Conservation (phyloP, 768 basidiomycete species). For the Gelatoporia subvermispora region DNA sequence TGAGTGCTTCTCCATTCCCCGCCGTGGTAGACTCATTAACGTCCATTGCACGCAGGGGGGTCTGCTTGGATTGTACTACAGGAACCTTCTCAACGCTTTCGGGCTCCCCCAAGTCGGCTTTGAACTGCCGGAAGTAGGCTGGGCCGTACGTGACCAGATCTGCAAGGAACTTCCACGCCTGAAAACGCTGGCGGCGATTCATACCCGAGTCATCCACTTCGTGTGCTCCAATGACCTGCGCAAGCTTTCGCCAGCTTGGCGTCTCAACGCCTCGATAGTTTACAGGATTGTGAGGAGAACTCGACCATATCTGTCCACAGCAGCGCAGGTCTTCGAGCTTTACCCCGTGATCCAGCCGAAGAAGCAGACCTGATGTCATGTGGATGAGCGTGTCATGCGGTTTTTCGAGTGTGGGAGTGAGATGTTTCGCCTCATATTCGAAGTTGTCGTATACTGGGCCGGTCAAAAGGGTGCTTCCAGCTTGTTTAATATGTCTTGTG, state of each 20-base stretch:
- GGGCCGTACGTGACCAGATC: slow-evolving; percentile 26
- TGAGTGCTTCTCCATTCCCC: slow-evolving; percentile 19
- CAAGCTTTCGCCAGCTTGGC: background rate
- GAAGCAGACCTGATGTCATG: slow-evolving; percentile 28
- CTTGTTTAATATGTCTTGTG: slow-evolving; percentile 4
- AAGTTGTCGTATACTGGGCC: slow-evolving; percentile 40
- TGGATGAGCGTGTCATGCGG: slow-evolving; percentile 23
- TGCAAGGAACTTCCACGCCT: slow-evolving; percentile 20
- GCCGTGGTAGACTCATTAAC: slow-evolving; percentile 12
- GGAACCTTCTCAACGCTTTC: slow-evolving; percentile 15
- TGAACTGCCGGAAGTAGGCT: slow-evolving; percentile 6
- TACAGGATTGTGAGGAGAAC: slow-evolving; percentile 18
- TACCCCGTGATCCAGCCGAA: slow-evolving; percentile 23
- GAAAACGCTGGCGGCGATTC: slow-evolving; percentile 4
- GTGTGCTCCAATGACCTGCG: background rate
- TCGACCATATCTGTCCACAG: slow-evolving; percentile 29
- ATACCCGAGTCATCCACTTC: background rate
- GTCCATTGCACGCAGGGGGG: slow-evolving; percentile 18
- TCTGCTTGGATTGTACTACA: slow-evolving; percentile 7
- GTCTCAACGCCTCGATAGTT: background rate
- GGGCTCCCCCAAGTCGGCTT: slow-evolving; percentile 5
- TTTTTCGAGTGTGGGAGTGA: slow-evolving; percentile 27
- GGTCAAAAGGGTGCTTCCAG: slow-evolving; percentile 21
- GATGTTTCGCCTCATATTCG: slow-evolving; percentile 31
- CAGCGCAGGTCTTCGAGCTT: slow-evolving; percentile 25